phyloP scores from a whole-genome alignment of 2,329 filamentous ascomycete genomes.

The Aspergillus awamori region DNA sequence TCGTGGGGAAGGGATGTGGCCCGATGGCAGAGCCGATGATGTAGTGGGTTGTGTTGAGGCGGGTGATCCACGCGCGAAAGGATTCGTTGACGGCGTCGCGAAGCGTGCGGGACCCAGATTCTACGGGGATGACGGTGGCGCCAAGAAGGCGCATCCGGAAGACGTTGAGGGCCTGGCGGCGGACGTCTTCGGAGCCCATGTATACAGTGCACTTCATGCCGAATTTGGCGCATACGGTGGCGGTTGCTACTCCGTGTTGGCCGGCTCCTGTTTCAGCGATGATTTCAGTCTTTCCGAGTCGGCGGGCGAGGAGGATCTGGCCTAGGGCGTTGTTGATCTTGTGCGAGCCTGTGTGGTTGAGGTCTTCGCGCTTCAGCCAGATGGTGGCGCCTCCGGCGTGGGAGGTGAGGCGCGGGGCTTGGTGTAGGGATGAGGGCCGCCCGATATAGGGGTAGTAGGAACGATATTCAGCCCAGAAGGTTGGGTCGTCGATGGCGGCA shows the following conservation, averaged over 20 bases:
- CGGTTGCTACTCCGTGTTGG: constrained; percentile 94
- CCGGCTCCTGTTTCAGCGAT: constrained; percentile 96
- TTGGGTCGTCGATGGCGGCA: constrained; percentile 76
- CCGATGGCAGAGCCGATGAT: constrained; percentile 95
- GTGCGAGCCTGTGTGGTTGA: constrained; percentile 95
- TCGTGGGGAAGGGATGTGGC: constrained; percentile 94
- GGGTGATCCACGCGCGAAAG: constrained; percentile 83
- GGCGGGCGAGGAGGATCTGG: constrained; percentile 82
- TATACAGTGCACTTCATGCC: constrained; percentile 96
- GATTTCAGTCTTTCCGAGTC: constrained; percentile 90
- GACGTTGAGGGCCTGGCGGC: constrained; percentile 89
- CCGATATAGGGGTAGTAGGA: constrained; percentile 95
- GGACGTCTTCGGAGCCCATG: constrained; percentile 96
- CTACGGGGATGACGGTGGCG: constrained; percentile 84
- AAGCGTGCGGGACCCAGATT: constrained; percentile 76
- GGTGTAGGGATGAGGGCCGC: constrained; percentile 82
- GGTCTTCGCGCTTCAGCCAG: constrained; percentile 94
- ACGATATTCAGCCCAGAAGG: constrained; percentile 92
- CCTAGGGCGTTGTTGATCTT: constrained; percentile 99
- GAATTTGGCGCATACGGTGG: constrained; percentile 94
- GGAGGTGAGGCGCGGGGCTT: constrained; percentile 81
- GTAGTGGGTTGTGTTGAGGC: constrained; percentile 91
- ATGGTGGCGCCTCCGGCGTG: constrained; percentile 88
- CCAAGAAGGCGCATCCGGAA: constrained; percentile 95
- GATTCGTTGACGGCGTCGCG: constrained; percentile 91